Conservation (phyloP, 306 rosid species). For the Sicyos edulis region DNA sequence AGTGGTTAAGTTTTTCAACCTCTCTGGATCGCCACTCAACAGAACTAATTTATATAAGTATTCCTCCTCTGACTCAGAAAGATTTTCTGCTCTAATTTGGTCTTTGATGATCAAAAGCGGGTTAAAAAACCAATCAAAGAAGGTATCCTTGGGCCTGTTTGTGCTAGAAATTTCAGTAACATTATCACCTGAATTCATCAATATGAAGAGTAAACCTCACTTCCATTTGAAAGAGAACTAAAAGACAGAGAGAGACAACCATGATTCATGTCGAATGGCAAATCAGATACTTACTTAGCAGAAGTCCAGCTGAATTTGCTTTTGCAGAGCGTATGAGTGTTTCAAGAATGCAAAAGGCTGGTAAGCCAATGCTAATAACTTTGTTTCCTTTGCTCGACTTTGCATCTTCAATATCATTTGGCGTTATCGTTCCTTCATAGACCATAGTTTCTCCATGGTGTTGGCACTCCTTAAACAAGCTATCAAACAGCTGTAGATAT, state of each 20-base stretch:
- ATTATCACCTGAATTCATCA: slow-evolving; percentile 48
- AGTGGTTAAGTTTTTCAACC: slow-evolving; percentile 41
- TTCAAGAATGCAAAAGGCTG: slow-evolving; percentile 72
- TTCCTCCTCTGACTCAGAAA: slow-evolving; percentile 65
- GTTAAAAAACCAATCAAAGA: slow-evolving; percentile 83
- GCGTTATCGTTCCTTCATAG: slow-evolving; percentile 63
- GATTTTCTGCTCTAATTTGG: slow-evolving; percentile 81
- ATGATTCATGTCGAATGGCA: neutral
- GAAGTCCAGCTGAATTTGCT: slow-evolving; percentile 49
- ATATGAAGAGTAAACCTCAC: slow-evolving; percentile 16
- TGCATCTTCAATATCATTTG: slow-evolving; percentile 64
- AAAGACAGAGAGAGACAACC: neutral
- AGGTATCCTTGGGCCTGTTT: slow-evolving; percentile 64
- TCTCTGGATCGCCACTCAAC: slow-evolving; percentile 55
- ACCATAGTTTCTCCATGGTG: slow-evolving; percentile 53
- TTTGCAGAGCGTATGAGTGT: slow-evolving; percentile 73
- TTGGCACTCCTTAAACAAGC: slow-evolving; percentile 53
- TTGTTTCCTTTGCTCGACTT: slow-evolving; percentile 57
- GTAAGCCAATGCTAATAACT: slow-evolving; percentile 72
- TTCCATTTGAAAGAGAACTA: neutral
- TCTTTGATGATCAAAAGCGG: slow-evolving; percentile 85
- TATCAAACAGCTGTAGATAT: slow-evolving; percentile 57
- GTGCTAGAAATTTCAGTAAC: slow-evolving; percentile 61
- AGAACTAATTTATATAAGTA: slow-evolving; percentile 69
- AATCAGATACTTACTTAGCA: slow-evolving; percentile 47